A percentile compares a stretch with the other conserved stretches of the same genome.
Conservation (phyloP, 345 rosid genomes). For the Isatis tinctoria region DNA sequence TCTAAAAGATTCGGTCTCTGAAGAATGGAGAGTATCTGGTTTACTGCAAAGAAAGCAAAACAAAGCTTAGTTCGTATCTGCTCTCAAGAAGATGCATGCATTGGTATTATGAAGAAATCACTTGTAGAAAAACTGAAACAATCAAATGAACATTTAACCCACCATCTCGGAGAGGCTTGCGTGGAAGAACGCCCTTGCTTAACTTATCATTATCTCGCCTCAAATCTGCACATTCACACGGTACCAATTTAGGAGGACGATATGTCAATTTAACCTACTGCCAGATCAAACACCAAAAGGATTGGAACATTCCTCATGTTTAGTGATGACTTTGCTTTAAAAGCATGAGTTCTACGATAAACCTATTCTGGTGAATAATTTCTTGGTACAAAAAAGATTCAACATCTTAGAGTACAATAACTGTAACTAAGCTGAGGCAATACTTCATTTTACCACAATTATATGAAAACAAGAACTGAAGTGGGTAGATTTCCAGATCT, state of each 20-base stretch:
- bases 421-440: neutral
- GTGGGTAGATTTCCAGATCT: neutral
- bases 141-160: slow-evolving; percentile 8
- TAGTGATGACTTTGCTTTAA: neutral
- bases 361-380: neutral
- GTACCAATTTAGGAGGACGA: slow-evolving; percentile 2
- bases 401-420: neutral
- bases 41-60: slow-evolving; percentile 42
- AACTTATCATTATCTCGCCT: slow-evolving; percentile 27
- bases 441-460: neutral
- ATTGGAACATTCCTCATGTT: neutral
- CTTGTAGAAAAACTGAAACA: neutral
- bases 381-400: neutral
- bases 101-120: neutral
- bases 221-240: slow-evolving; percentile 23
- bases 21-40: slow-evolving; percentile 63
- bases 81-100: neutral
- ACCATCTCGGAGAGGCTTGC: slow-evolving; percentile 60
- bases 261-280: neutral
- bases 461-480: neutral
- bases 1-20: slow-evolving; percentile 39
- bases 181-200: slow-evolving; percentile 22
- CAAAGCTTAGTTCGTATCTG: neutral
- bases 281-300: neutral
- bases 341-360: slow-evolving; percentile 2